A percentile compares a stretch with the other conserved stretches of the same genome.
Evolutionary conservation across 2,329 filamentous ascomycete species (phyloP).

Genomic region (Achaetomium macrosporum): DNA sequence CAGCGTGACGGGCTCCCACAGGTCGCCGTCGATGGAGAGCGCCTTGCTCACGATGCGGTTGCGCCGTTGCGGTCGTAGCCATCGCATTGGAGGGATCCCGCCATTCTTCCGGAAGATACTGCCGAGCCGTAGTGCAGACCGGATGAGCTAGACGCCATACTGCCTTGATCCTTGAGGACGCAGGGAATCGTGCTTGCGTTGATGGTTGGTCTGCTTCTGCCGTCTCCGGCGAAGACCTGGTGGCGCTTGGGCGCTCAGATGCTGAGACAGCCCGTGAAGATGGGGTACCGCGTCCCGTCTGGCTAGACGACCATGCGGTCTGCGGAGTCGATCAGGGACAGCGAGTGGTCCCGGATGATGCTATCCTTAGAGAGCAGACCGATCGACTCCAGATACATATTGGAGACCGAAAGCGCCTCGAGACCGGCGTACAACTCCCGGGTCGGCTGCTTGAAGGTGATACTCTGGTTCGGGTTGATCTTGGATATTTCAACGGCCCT

Average conservation of each 20-base stretch:
- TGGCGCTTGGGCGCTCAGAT: not conserved
- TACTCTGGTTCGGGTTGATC: not conserved
- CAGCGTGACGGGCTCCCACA: not conserved
- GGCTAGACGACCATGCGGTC: slow-evolving; percentile 1
- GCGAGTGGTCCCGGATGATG: not conserved
- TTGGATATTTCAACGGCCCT: not conserved
- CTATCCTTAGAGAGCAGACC: not conserved
- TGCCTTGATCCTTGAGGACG: not conserved
- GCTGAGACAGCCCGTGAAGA: slow-evolving; percentile 10
- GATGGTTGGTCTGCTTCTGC: not conserved
- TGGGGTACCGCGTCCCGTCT: slow-evolving; percentile 1
- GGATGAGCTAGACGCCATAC: not conserved
- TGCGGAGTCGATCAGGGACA: not conserved
- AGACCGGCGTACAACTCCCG: not conserved
- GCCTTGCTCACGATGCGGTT: not conserved
- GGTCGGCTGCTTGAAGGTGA: not conserved
- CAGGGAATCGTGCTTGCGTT: slow-evolving; percentile 9
- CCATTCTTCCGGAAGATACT: not conserved
- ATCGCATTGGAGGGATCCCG: slow-evolving; percentile 6
- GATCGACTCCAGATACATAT: not conserved
- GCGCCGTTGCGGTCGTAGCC: slow-evolving; percentile 12
- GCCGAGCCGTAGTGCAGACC: slow-evolving; percentile 6
- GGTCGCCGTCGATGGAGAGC: not conserved
- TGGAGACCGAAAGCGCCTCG: not conserved
- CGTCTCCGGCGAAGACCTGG: slow-evolving; percentile 1